Conservation (phyloP, 2,329 filamentous ascomycete species). For the Sporothrix euskadiensis region DNA sequence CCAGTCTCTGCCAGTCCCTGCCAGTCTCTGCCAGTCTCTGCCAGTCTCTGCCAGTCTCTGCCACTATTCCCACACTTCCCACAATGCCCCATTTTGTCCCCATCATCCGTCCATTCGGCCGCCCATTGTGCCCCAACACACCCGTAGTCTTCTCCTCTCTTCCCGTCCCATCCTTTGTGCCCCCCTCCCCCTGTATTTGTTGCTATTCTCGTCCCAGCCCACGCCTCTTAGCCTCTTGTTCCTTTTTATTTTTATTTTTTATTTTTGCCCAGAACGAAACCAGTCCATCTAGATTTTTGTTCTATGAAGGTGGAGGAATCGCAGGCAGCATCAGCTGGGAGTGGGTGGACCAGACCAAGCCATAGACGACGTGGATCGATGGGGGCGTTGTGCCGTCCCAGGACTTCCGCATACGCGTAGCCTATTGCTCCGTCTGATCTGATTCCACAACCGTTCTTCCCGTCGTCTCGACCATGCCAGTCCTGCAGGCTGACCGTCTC, state of each 20-base stretch:
- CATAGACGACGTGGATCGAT: neutral
- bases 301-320: neutral
- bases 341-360: neutral
- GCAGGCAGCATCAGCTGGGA: conserved; percentile 4
- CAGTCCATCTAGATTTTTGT: neutral
- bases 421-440: neutral
- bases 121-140: neutral
- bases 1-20: neutral
- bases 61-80: neutral
- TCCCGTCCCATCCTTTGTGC: neutral
- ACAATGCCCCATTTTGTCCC: conserved; percentile 9
- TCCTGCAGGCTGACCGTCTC: neutral
- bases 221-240: neutral
- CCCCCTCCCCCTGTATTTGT: neutral
- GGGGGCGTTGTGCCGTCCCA: neutral
- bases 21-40: neutral
- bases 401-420: conserved; percentile 5
- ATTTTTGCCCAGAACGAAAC: neutral
- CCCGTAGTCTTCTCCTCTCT: neutral
- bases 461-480: neutral
- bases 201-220: conserved; percentile 24
- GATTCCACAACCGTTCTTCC: neutral
- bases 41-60: neutral
- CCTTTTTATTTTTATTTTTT: neutral
- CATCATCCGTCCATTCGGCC: neutral